These are phyloP conservation scores for Theileria equi DNA, from an alignment of 169 alveolate genomes.

Conservation along the genomic window DNA sequence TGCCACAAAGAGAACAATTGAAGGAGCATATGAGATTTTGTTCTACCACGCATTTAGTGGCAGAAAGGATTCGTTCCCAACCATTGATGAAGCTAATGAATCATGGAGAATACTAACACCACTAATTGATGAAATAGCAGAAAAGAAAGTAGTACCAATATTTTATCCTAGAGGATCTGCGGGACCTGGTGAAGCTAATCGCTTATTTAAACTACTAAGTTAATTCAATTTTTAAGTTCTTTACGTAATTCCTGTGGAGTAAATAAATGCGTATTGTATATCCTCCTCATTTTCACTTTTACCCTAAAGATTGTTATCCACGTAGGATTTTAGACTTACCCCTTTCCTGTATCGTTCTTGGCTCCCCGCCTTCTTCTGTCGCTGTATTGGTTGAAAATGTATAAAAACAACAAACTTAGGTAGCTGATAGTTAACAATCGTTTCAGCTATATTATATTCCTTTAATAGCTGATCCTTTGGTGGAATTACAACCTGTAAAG, in stretches of 20 bases:
- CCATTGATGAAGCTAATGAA: constrained; percentile 56
- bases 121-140: constrained; percentile 41
- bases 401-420: background rate
- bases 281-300: constrained; percentile 69
- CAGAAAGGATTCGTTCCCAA: constrained; percentile 47
- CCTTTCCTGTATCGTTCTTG: constrained; percentile 8
- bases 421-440: constrained; percentile 1
- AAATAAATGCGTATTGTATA: constrained; percentile 75
- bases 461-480: constrained; percentile 48
- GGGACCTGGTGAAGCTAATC: constrained; percentile 59
- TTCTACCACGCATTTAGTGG: constrained; percentile 59
- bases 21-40: constrained; percentile 59
- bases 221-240: constrained; percentile 11
- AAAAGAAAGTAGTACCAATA: constrained; percentile 37
- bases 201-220: constrained; percentile 12
- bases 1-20: constrained; percentile 56
- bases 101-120: constrained; percentile 63
- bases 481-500: constrained; percentile 31
- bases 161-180: constrained; percentile 47
- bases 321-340: constrained; percentile 10
- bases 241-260: constrained; percentile 75
- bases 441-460: constrained; percentile 49
- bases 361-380: background rate
- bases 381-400: background rate
- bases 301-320: background rate